Evolutionary conservation across 2,329 filamentous ascomycete genomes (phyloP).

Genomic region (Sphaerostilbella broomeana): DNA sequence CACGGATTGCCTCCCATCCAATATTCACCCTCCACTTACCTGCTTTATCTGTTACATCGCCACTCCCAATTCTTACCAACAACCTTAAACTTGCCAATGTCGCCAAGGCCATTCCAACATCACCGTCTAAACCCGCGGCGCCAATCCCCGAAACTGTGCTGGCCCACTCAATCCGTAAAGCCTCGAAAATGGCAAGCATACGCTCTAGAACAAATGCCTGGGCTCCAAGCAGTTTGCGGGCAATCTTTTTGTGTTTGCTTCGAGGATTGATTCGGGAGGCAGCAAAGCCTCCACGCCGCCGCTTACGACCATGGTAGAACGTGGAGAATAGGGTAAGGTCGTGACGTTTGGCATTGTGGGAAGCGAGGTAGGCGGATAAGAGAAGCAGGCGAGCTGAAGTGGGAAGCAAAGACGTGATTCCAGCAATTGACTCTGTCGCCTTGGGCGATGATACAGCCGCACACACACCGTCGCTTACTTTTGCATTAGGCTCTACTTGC

Average conservation of each 20-base stretch:
- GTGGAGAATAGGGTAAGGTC: conserved; percentile 73
- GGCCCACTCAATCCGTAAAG: conserved; percentile 53
- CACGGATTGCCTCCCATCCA: conserved; percentile 68
- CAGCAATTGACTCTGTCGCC: conserved; percentile 26
- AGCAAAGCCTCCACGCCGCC: conserved; percentile 43
- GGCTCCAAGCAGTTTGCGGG: conserved; percentile 68
- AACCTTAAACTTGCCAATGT: conserved; percentile 66
- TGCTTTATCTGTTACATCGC: conserved; percentile 61
- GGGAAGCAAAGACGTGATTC: conserved; percentile 55
- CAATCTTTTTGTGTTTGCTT: conserved; percentile 62
- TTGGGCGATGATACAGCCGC: no score
- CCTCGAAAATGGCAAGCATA: conserved; percentile 69
- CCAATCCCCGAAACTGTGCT: conserved; percentile 23
- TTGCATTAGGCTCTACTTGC: no score
- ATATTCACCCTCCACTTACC: conserved; percentile 74
- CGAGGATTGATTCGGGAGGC: conserved; percentile 27
- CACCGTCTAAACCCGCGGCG: conserved; percentile 39
- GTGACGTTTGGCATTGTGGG: conserved; percentile 69
- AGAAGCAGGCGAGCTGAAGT: conserved; percentile 68
- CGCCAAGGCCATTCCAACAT: conserved; percentile 59
- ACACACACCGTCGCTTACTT: no score
- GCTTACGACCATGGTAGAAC: conserved; percentile 47
- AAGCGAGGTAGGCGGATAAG: conserved; percentile 72
- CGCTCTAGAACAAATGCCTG: conserved; percentile 72
- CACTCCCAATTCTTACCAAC: conserved; percentile 56